Evolutionary conservation across 306 rosid genomes (phyloP), one percentile per base, ranked within the genome.

Genomic region (Gynostemma pentaphyllum): DNA sequence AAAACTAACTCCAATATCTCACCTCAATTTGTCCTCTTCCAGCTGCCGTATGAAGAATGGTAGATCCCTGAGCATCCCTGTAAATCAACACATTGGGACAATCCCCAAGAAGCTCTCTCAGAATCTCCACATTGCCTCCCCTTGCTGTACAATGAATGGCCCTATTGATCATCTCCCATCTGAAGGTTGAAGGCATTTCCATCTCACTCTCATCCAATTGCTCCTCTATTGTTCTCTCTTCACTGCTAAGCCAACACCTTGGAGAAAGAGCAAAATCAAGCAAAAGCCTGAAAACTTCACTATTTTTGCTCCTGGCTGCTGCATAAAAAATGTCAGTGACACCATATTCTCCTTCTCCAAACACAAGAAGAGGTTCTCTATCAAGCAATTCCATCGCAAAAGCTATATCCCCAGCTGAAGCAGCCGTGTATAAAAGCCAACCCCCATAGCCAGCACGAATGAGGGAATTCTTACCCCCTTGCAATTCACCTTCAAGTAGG

Each of bases 351-450:
- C 95, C 96, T 74, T 87, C 96, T 1, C 97, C 96, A 56, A 87
- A 91, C 44, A 85, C 95, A 12, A 91, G 76, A 32, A 72, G 71
- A 37, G 81, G 87, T 66, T 85, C 80, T 67, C 79, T 83, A 19
- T 27, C 68, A n/a, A 91, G 42, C 74, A 91, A 62, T 8, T 83
- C 87, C 37, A 12, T 39, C 10, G 82, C 89, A 55, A 91, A 91
- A 7, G 8, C 87, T 47, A 82, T 59, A 49, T 91, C 96, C 16
- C 96, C 97, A 2, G 96, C 87, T 0, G 95, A 87, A 9, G 97
- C 97, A 14, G 97, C 97, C 1, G 96, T 87, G 79, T 91, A 91
- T 11, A 91, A 85, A 32, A 91, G 95, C 97, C 97, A 91, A 0
- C 97, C 97, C 1, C 96, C 96, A 44, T 87, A 91, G 39, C 97